Evolutionary conservation across 495 filamentous ascomycete genomes (phyloP), one percentile per base, ranked within the genome.

Genomic region (Saxophila tyrrhenica): DNA sequence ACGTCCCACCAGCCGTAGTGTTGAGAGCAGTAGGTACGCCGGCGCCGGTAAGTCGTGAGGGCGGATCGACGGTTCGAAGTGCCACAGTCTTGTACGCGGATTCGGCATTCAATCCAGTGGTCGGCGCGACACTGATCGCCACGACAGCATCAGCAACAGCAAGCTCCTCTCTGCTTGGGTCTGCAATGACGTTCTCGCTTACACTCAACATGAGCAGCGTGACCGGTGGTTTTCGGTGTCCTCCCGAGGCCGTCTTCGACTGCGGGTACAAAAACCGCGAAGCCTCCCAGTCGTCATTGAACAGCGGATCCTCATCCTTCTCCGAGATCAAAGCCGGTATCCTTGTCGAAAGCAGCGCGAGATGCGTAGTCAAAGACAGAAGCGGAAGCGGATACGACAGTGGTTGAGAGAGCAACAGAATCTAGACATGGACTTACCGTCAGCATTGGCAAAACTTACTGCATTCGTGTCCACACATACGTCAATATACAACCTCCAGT

Each of bases 271-370:
- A 74, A 48, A 82, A 79, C 39, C 79, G 68, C 1, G 89, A 79
- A 32, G 82, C 85, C 35, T 82, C 85, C 94, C 94, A 99, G 70
- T 99, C 92, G 71, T 99, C 94, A 73, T 95, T 84, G 73, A 99
- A 97, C 62, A 95, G 81, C 1, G 94, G 94, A 63, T 99, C 94
- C 71, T 99, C 92, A 65, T 94, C 89, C 51, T 75, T 75, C 63
- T 89, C 81, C 21, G 87, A 94, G 64, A 86, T 85, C 21, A 94
- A 72, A 25, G 82, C 78, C 17, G 92, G 92, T 1, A 97, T 79
- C 52, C 85, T 83, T 7, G 91, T 87, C 39, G 84, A 80, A 47
- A 95, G 82, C 25, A 99, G 86, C n/a, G 92, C 92, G 55, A 99
- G 85, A 68, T 97, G 89, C 1, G 88, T 94, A 1, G 92, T 94